phyloP scores from a whole-genome alignment of 305 asterid species.

The Rubia tinctorum region DNA sequence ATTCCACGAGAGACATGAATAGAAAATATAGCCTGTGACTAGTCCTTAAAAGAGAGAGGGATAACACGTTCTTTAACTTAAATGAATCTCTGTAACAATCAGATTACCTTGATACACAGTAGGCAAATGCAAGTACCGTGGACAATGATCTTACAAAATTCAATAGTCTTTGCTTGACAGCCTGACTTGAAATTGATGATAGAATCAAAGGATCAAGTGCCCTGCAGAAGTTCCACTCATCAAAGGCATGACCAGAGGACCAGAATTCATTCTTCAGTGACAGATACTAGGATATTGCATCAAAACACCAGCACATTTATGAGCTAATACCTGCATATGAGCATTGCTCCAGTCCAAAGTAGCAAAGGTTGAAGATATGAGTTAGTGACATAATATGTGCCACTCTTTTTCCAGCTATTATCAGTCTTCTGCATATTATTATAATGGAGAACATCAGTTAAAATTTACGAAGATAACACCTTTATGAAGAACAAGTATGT shows the following conservation, averaged over 20 bases:
- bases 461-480: not conserved
- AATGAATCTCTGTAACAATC: not conserved
- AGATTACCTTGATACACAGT: constrained; percentile 31
- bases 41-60: not conserved
- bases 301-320: not conserved
- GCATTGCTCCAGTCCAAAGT: constrained; percentile 30
- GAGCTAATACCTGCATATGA: constrained; percentile 29
- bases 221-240: constrained; percentile 15
- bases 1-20: not conserved
- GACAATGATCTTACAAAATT: constrained; percentile 29
- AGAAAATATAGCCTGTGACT: not conserved
- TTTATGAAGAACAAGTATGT: constrained; percentile 1
- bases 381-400: constrained; percentile 17
- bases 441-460: constrained; percentile 2
- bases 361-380: constrained; percentile 32
- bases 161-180: constrained; percentile 30
- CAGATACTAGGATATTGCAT: not conserved
- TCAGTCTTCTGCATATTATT: constrained; percentile 23
- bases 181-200: constrained; percentile 26
- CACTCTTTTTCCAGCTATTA: constrained; percentile 28
- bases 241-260: not conserved
- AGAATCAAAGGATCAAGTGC: constrained; percentile 28
- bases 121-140: constrained; percentile 31
- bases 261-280: not conserved
- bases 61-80: not conserved